Base-by-base conservation (phyloP, 306 rosid species). In the Quercus dentata region DNA sequence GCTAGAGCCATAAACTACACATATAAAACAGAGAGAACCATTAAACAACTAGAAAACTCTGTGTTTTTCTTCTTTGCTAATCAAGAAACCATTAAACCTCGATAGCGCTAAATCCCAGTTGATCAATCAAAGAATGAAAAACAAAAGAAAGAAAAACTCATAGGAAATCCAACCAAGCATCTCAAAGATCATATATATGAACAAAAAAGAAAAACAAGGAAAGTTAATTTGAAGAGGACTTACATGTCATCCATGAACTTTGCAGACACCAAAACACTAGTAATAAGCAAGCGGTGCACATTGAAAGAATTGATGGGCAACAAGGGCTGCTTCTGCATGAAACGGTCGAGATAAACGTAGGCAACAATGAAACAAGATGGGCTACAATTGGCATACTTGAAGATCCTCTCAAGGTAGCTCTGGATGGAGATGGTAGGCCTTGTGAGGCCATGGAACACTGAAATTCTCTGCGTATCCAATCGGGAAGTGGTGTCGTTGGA, bases 181-280 rank as follows among this genome's bases (percentile, higher is more conserved):
- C 17, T 67, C 25, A 20, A 52, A 73, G 25, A 54, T 21, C 27
- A 73, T 64, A 54, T 58, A 28, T 1, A 17, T 51, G 75, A 5
- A 52, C 4, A 28, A 13, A 11, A 6, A 51, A 65, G n/a, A 77
- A 27, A 58, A 28, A 70, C 7, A 30, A 19, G 35, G 68, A 57
- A 27, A 56, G 46, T 64, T 49, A 49, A 49, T 49, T 58, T 56
- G 76, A 78, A 68, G 57, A 9, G 38, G 20, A 89, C 97, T 91
- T 85, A 96, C 99, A 89, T 76, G 74, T 96, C 99, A 82, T 96
- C 99, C 99, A 96, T 96, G 91, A 96, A 96, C 71, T 96, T 96
- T 14, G 99, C 97, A 74, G 99, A 88, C 10, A 96, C 90, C 92
- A 96, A 86, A 58, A 91, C 99, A 18, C 99, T 96, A 6, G 99